These are phyloP conservation scores for Suillus alpinus DNA, from an alignment of 768 basidiomycete species.

Conservation along the genomic window DNA sequence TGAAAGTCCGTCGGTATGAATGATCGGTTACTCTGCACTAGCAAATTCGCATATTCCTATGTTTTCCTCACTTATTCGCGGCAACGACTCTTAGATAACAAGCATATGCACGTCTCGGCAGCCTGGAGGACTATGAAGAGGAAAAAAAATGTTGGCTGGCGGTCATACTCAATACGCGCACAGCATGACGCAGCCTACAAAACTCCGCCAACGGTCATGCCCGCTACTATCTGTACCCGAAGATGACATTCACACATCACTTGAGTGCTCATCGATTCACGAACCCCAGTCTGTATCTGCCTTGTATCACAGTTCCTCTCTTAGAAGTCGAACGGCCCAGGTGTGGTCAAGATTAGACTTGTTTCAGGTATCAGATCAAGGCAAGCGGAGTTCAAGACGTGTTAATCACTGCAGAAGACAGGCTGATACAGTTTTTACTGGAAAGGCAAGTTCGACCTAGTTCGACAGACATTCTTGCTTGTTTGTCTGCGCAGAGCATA, in stretches of 20 bases:
- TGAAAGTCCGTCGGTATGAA: conserved; percentile 25
- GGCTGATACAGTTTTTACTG: neutral
- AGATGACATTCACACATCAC: too few relatives aligned
- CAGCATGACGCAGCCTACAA: too few relatives aligned
- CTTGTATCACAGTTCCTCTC: neutral
- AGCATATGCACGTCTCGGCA: too few relatives aligned
- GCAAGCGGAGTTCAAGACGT: neutral
- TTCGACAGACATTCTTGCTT: neutral
- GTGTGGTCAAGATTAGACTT: neutral
- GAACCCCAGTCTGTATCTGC: neutral
- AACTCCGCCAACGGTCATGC: too few relatives aligned
- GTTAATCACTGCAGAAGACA: neutral
- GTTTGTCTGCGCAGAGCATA: neutral
- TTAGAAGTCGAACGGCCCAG: neutral
- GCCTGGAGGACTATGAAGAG: too few relatives aligned
- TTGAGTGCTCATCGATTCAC: neutral
- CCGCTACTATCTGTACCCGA: too few relatives aligned
- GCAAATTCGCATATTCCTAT: too few relatives aligned
- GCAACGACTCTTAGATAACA: too few relatives aligned
- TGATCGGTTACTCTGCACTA: too few relatives aligned
- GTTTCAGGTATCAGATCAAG: neutral
- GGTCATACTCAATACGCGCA: too few relatives aligned
- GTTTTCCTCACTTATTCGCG: too few relatives aligned
- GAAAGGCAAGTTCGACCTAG: neutral
- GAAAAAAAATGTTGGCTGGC: too few relatives aligned